These are phyloP conservation scores for Leccinellum luteum DNA, from an alignment of 768 basidiomycete species.

Conservation along the genomic window DNA sequence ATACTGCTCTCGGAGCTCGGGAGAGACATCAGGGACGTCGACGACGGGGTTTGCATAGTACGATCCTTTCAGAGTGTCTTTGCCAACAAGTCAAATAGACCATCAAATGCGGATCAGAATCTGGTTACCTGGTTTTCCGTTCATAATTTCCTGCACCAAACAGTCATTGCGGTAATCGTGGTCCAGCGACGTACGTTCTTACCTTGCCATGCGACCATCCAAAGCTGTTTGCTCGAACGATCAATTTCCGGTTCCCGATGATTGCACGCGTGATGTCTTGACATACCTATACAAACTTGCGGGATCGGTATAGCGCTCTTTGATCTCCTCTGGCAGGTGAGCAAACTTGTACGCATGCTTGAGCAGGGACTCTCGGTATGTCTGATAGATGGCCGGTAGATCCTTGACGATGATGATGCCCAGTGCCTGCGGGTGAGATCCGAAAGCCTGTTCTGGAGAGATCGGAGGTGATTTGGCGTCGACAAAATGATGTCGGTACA, in stretches of 20 bases:
- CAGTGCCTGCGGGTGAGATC: conserved; percentile 68
- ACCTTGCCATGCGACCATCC: conserved; percentile 99
- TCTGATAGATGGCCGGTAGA: conserved; percentile 63
- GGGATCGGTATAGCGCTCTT: conserved; percentile 76
- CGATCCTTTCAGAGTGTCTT: conserved; percentile 86
- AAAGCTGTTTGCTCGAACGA: conserved; percentile 48
- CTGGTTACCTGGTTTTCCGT: conserved; percentile 74
- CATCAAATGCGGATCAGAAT: background rate
- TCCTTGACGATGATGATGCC: conserved; percentile 83
- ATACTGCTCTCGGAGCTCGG: conserved; percentile 52
- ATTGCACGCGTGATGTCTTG: background rate
- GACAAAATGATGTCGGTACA: background rate
- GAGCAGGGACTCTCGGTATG: conserved; percentile 69
- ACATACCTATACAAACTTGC: conserved; percentile 71
- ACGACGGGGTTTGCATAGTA: conserved; percentile 84
- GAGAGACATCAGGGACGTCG: conserved; percentile 61
- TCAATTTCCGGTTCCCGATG: background rate
- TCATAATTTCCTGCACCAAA: conserved; percentile 81
- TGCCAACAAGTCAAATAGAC: conserved; percentile 4
- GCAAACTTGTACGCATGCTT: conserved; percentile 76
- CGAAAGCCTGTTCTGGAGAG: conserved; percentile 71
- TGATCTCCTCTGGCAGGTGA: conserved; percentile 55
- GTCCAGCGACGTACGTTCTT: conserved; percentile 5
- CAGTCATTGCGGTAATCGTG: background rate
- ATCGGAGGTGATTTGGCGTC: background rate